Conservation (phyloP, 257 asterid genomes). For the Solanum lycopersicoides region DNA sequence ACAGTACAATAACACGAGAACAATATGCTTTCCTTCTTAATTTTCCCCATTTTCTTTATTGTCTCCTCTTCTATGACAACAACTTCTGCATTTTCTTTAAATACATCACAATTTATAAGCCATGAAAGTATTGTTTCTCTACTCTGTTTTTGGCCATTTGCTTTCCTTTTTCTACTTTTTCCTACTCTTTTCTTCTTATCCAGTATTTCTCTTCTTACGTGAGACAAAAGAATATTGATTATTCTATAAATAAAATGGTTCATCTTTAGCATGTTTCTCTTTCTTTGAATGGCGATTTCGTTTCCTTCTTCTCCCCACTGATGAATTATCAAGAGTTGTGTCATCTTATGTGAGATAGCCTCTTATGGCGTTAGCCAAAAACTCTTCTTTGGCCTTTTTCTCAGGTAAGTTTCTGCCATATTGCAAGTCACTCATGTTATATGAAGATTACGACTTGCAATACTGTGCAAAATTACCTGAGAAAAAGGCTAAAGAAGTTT, state of each 20-base stretch:
- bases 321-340: background rate
- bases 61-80: no score
- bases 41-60: no score
- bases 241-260: background rate
- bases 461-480: no score
- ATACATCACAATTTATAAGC: slow-evolving; percentile 22
- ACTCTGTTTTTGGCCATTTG: background rate
- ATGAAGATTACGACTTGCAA: background rate
- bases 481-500: no score
- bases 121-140: slow-evolving; percentile 34
- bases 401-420: background rate
- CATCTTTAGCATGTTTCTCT: background rate
- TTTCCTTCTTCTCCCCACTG: background rate
- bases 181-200: background rate
- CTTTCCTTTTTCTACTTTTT: background rate
- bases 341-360: background rate
- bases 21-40: background rate
- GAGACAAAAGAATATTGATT: background rate
- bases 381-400: background rate
- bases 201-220: background rate
- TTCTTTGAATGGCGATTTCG: background rate
- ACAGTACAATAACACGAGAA: no score
- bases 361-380: background rate
- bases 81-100: background rate
- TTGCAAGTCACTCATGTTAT: background rate